Evolutionary conservation across 2,329 filamentous ascomycete genomes (phyloP).

Genomic region (Colletotrichum brevisporum): DNA sequence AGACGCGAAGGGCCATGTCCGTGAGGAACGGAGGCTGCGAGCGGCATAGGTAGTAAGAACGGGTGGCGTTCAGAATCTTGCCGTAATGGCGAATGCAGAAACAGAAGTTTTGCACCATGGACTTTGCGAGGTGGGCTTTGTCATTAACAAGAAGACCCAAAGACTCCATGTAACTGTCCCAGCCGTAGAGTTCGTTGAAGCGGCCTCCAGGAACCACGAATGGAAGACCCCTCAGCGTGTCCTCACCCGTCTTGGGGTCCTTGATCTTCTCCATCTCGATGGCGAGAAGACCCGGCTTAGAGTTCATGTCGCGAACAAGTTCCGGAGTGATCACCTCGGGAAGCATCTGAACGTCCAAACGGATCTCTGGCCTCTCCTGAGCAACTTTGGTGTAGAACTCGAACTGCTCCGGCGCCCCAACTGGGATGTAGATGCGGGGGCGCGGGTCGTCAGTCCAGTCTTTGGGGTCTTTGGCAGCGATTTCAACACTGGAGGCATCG

Average conservation of each 20-base stretch:
- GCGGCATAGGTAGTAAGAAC: constrained; percentile 93
- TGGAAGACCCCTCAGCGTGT: constrained; percentile 82
- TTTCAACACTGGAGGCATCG: constrained; percentile 87
- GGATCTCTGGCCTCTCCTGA: constrained; percentile 82
- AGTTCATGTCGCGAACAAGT: constrained; percentile 85
- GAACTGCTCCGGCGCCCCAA: constrained; percentile 86
- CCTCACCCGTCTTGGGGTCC: constrained; percentile 77
- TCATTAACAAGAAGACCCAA: constrained; percentile 90
- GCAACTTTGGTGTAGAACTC: constrained; percentile 91
- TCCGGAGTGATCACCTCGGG: constrained; percentile 84
- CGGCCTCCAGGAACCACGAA: constrained; percentile 98
- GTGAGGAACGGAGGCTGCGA: constrained; percentile 98
- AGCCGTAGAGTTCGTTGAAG: constrained; percentile 98
- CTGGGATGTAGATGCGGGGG: constrained; percentile 92
- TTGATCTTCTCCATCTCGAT: constrained; percentile 86
- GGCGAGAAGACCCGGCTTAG: constrained; percentile 89
- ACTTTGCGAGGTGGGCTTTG: constrained; percentile 87
- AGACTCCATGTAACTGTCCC: constrained; percentile 99
- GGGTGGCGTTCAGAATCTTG: constrained; percentile 97
- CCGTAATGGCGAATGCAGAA: constrained; percentile 99
- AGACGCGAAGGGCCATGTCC: constrained; percentile 95
- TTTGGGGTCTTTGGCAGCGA: constrained; percentile 91
- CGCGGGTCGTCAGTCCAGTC: constrained; percentile 94
- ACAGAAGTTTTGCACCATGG: constrained; percentile 96
- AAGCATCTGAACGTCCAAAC: constrained; percentile 87